Evolutionary conservation across 139 green algal genomes (phyloP), one percentile per base, ranked within the genome.

Genomic region (Asterochloris erici): DNA sequence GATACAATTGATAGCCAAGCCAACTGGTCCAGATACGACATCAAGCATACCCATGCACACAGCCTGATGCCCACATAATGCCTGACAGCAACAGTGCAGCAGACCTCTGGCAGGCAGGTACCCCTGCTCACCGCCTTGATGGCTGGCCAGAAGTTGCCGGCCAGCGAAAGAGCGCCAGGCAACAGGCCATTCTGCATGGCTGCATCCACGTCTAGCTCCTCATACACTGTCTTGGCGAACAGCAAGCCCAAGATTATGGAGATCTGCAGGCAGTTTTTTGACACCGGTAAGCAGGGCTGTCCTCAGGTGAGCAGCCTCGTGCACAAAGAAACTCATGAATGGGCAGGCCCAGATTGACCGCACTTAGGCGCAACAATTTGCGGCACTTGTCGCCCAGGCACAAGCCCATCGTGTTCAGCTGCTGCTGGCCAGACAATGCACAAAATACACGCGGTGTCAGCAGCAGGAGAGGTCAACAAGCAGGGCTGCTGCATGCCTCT

Each of bases 121-220:
- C 0, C 54, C 2, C n/a, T 63, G 12, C 28, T 77, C 16, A 74
- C 82, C 38, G 47, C 23, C 64, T 78, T 73, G 24, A 85, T 68
- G 38, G 68, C 73, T 2, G 90, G 90, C 54, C 88, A 75, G 66
- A 94, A 89, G 78, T 94, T 94, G 82, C 74, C 84, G 68, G 86
- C 89, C 12, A 94, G 84, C 11, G 79, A 63, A 14, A 93, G 68
- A 14, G 81, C 23, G 26, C 87, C 91, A 12, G 93, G 93, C 83
- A 96, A 86, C 74, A 91, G 85, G 0, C 93, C 93, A 24, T 85
- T 81, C 62, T 86, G 54, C 90, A 98, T 92, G 86, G 97, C 94
- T 19, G 74, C 77, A 78, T 98, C 94, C 64, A 98, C 94, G 73
- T 98, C 94, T 68, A 98, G 90, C 89, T 98, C 94, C 62, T 84